Evolutionary conservation across 345 rosid genomes (phyloP).

Genomic region (Citrus unshiu): DNA sequence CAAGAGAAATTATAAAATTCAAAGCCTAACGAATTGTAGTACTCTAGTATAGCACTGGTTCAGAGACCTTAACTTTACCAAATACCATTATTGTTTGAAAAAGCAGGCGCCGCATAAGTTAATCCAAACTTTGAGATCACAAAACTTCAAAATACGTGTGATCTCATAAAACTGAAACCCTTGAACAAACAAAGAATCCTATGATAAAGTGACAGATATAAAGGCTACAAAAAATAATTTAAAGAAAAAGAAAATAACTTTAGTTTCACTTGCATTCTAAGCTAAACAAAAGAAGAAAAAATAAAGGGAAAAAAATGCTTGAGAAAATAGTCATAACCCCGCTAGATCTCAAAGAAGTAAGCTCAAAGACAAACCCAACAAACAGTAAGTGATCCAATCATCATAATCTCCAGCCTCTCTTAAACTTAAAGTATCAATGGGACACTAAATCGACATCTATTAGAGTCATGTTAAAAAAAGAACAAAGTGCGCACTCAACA

Average conservation of each 20-base stretch:
- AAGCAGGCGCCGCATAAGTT: conserved; percentile 23
- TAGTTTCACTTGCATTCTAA: conserved; percentile 76
- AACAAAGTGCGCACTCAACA: conserved; percentile 20
- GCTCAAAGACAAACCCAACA: conserved; percentile 33
- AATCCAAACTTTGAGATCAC: conserved; percentile 31
- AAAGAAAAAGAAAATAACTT: conserved; percentile 23
- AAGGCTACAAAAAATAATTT: conserved; percentile 34
- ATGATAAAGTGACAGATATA: conserved; percentile 27
- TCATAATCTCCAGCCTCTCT: conserved; percentile 21
- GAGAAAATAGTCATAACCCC: conserved; percentile 49
- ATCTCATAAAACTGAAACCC: conserved; percentile 24
- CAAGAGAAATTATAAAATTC: neutral
- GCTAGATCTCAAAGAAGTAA: conserved; percentile 53
- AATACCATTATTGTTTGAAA: conserved; percentile 21
- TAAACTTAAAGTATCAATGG: conserved; percentile 29
- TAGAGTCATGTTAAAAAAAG: conserved; percentile 19
- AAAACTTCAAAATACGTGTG: conserved; percentile 22
- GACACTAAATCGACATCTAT: conserved; percentile 11
- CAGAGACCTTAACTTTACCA: conserved; percentile 25
- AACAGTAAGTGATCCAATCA: conserved; percentile 34
- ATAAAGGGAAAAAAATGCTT: conserved; percentile 12
- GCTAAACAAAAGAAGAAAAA: conserved; percentile 34
- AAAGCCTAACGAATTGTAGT: neutral
- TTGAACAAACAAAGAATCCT: conserved; percentile 30
- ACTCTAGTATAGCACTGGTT: conserved; percentile 9